Base-by-base conservation (phyloP, 2,329 filamentous ascomycete genomes). In the Lasiodiplodia sp. region DNA sequence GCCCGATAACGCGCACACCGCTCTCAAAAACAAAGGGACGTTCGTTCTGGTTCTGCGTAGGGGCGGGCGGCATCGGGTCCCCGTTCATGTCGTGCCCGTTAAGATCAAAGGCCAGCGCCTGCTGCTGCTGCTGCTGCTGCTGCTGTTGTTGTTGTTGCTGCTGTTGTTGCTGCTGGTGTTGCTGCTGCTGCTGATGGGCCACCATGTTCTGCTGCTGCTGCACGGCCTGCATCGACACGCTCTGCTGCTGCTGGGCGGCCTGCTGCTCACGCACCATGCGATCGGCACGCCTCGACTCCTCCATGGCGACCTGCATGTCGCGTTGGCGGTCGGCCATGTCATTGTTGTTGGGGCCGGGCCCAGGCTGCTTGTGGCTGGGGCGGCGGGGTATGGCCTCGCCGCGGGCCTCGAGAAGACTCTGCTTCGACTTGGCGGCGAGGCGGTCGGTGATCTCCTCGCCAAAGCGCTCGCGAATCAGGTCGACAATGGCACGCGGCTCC, bases 71-170 rank as follows among this genome's bases (percentile, higher is more conserved):
- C 23, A 68, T 4, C 11, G 66, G 66, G n/a, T 68, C 66, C 3
- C 66, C 66, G 47, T 64, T 68, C 49, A 68, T 56, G 28, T 64
- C 66, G n/a, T 68, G 57, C 47, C 66, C 66, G 38, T 68, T 55
- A 10, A 68, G 60, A 52, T 68, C 66, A 37, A 68, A 68, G 6
- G 23, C 37, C 3, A 68, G 66, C 16, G 51, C 49, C 44, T 64
- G 70, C 55, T 73, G 73, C 69, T 65, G 62, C 21, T 72, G 72
- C n/a, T 56, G 67, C 67, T 70, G 73, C 52, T 55, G 64, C 7
- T 65, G 62, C 2, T 65, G 62, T 4, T 65, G 62, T 5, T 65
- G 62, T 11, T 65, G 62, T 7, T 65, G 62, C 23, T 65, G 62
- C 6, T 72, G 72, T n/a, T 56, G 67, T 47, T 70, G 73, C 52